phyloP scores from a whole-genome alignment of 768 basidiomycete species.

The Agaricus blazei region DNA sequence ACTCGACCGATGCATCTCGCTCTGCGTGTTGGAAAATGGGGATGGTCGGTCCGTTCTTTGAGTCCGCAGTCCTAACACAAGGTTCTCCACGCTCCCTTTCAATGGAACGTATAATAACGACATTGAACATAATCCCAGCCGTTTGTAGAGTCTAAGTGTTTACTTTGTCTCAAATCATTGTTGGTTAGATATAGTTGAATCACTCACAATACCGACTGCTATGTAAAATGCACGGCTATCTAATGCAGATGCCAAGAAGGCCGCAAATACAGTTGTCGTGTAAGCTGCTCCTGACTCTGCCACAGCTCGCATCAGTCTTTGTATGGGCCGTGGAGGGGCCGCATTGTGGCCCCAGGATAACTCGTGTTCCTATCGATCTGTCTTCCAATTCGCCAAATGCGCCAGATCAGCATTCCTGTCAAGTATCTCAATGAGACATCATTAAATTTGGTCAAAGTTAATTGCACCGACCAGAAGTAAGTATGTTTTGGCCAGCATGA shows the following conservation, averaged over 20 bases:
- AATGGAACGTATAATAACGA: not conserved
- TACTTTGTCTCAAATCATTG: not conserved
- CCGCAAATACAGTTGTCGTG: not conserved
- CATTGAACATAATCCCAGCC: constrained; percentile 1
- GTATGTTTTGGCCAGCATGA: no score
- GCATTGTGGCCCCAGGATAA: not conserved
- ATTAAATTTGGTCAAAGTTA: no score
- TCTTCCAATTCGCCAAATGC: constrained; percentile 4
- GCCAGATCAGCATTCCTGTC: not conserved
- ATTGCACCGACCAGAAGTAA: no score
- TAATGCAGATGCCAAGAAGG: not conserved
- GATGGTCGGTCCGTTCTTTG: not conserved
- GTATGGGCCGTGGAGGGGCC: not conserved
- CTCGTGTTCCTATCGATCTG: not conserved
- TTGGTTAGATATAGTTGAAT: not conserved
- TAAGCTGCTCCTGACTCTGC: constrained; percentile 1
- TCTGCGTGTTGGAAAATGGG: not conserved
- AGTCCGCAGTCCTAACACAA: not conserved
- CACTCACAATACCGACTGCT: not conserved
- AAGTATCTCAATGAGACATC: no score
- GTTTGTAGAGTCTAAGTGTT: not conserved
- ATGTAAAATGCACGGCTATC: not conserved
- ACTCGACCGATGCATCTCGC: no score
- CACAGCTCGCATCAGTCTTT: not conserved
- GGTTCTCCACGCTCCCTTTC: not conserved